phyloP scores from a whole-genome alignment of 768 basidiomycete genomes.

The Lentinus brumalis region DNA sequence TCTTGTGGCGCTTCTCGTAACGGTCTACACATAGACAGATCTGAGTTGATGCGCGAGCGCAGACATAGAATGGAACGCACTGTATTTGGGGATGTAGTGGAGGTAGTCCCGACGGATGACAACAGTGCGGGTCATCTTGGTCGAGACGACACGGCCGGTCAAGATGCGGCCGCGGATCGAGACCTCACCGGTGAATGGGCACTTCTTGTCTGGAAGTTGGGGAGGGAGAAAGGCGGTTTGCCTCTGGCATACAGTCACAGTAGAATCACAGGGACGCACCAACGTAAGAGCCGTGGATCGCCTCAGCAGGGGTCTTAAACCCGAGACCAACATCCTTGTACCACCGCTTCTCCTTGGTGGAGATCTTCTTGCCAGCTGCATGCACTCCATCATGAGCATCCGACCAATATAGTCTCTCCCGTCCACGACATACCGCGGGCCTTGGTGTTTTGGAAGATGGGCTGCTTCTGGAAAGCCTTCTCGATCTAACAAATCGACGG shows the following conservation, averaged over 20 bases:
- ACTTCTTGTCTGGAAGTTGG: slow-evolving; percentile 86
- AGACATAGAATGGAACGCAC: slow-evolving; percentile 48
- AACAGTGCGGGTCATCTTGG: slow-evolving; percentile 99
- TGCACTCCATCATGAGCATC: slow-evolving; percentile 14
- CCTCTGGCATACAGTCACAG: not conserved
- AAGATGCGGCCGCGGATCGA: slow-evolving; percentile 99
- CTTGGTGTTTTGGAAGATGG: slow-evolving; percentile 98
- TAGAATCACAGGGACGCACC: slow-evolving; percentile 53
- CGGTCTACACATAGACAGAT: slow-evolving; percentile 59
- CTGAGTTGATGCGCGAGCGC: not conserved
- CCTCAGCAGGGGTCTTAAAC: slow-evolving; percentile 95
- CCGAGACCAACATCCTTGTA: slow-evolving; percentile 98
- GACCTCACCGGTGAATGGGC: slow-evolving; percentile 95
- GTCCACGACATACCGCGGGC: slow-evolving; percentile 68
- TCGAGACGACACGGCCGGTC: slow-evolving; percentile 96
- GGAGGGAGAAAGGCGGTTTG: slow-evolving; percentile 1
- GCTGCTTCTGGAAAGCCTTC: slow-evolving; percentile 97
- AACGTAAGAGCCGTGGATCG: slow-evolving; percentile 95
- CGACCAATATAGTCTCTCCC: not conserved
- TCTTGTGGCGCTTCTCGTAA: slow-evolving; percentile 99
- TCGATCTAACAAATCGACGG: slow-evolving; percentile 63
- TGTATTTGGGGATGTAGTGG: slow-evolving; percentile 98
- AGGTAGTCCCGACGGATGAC: slow-evolving; percentile 95
- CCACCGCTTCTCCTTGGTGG: slow-evolving; percentile 96
- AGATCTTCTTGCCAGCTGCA: slow-evolving; percentile 84